Base-by-base conservation (phyloP, 495 filamentous ascomycete species). In the Talaromyces thailandensis region DNA sequence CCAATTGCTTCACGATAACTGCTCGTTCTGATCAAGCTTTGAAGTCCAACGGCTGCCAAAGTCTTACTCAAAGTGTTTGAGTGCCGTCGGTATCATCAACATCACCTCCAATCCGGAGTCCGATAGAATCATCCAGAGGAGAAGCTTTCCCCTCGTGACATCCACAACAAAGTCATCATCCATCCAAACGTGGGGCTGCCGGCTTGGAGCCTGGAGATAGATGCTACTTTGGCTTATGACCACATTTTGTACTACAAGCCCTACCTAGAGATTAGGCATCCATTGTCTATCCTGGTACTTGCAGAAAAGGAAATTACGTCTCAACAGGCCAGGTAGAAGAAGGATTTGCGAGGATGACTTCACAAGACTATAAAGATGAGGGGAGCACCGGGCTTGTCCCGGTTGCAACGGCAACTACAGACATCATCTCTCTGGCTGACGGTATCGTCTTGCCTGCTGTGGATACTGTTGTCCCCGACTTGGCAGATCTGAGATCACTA, bases 381-480 rank as follows among this genome's bases (percentile, higher is more conserved):
- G 60, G 57, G 40, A 50, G 57, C 26, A 51, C 53, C 29, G n/a
- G 32, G 48, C 56, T 58, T 57, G 40, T 51, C 55, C 37, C 55
- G 21, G 59, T 25, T 16, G 43, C 40, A 24, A 35, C 53, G 35
- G 18, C 40, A 35, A 35, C 12, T 16, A 57, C 28, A 32, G 51
- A 55, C 28, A 58, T 32, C 18, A 16, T 32, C 32, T 18, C 25
- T 48, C 18, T 48, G 7, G 24, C 25, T 32, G 43, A 4, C 11
- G 52, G 55, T 14, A 62, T 73, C 45, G 66, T 71, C 8, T 60
- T 71, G 9, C 73, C 72, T 59, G 63, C 70, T 4, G 61, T 71
- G 31, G 60, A 64, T 9, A 50, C 69, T 23, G 43, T 76, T 5
- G 56, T 76, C 43, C 63, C 73, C 21, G 65, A 68, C 26, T 56